These are phyloP conservation scores for Aspergillus pseudoterreus DNA, from an alignment of 2,329 filamentous ascomycete genomes.

Conservation along the genomic window DNA sequence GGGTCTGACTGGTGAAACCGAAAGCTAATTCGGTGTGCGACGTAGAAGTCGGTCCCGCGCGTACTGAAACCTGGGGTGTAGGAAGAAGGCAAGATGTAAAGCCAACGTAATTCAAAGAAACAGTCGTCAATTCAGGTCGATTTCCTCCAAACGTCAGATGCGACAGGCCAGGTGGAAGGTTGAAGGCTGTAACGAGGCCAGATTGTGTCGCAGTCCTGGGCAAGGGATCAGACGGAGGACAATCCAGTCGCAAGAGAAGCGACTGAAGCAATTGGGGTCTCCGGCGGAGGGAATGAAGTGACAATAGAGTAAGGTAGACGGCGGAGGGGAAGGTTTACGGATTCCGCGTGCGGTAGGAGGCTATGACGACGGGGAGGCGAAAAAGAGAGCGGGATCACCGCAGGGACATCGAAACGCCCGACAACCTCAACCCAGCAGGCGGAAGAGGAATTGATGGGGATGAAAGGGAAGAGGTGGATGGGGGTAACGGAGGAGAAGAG, in stretches of 20 bases:
- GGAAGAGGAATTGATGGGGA: constrained; percentile 7
- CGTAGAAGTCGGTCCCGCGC: not conserved
- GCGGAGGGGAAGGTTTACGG: not conserved
- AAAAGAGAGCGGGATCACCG: constrained; percentile 14
- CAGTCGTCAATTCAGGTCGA: too few relatives aligned
- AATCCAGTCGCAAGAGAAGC: too few relatives aligned
- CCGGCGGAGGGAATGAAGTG: not conserved
- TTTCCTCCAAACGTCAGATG: too few relatives aligned
- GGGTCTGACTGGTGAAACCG: not conserved
- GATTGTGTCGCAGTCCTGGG: too few relatives aligned
- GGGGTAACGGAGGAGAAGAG: not conserved
- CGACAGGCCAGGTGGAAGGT: too few relatives aligned
- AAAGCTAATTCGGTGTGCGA: constrained; percentile 1
- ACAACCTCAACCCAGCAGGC: constrained; percentile 11
- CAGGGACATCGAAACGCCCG: constrained; percentile 16
- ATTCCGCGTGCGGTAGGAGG: constrained; percentile 3
- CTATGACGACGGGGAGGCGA: constrained; percentile 7
- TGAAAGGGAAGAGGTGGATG: constrained; percentile 3
- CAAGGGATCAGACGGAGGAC: too few relatives aligned
- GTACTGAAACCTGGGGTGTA: not conserved
- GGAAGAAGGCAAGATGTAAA: not conserved
- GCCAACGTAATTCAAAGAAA: too few relatives aligned
- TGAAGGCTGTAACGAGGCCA: too few relatives aligned
- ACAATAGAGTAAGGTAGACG: not conserved
- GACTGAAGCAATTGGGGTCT: not conserved